phyloP scores from a whole-genome alignment of 2,329 filamentous ascomycete genomes.

The Aureobasidium pullulans region DNA sequence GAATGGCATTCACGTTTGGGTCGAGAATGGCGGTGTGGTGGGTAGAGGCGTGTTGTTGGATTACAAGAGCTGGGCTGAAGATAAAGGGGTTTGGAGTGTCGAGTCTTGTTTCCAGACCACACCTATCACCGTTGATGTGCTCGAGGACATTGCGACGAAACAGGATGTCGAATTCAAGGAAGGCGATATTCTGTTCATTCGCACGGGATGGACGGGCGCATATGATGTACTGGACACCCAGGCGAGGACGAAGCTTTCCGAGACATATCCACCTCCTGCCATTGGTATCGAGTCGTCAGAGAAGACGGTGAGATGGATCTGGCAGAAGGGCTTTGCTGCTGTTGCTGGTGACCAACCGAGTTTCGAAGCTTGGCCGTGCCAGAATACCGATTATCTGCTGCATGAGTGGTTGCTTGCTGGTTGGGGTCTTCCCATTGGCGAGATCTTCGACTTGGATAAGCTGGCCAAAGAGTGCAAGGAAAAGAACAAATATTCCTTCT shows the following conservation, averaged over 20 bases:
- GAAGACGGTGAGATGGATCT: slow-evolving; percentile 36
- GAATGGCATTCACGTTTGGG: slow-evolving; percentile 38
- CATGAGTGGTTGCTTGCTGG: slow-evolving; percentile 19
- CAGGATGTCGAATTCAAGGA: slow-evolving; percentile 19
- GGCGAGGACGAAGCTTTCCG: not conserved
- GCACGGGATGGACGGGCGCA: slow-evolving; percentile 15
- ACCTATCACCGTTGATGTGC: slow-evolving; percentile 44
- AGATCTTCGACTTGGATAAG: slow-evolving; percentile 30
- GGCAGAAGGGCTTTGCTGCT: slow-evolving; percentile 46
- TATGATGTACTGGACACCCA: not conserved
- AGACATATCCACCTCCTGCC: not conserved
- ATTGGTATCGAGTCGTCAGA: slow-evolving; percentile 8
- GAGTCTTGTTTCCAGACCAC: slow-evolving; percentile 43
- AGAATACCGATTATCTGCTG: slow-evolving; percentile 25
- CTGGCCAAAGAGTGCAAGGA: slow-evolving; percentile 25
- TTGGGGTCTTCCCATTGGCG: slow-evolving; percentile 24
- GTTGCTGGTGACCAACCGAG: slow-evolving; percentile 57
- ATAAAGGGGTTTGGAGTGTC: slow-evolving; percentile 38
- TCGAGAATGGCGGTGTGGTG: slow-evolving; percentile 49
- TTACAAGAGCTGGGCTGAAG: slow-evolving; percentile 42
- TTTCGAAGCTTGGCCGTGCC: slow-evolving; percentile 55
- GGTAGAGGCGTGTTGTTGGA: slow-evolving; percentile 50
- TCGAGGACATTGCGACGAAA: slow-evolving; percentile 16
- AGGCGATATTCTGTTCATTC: slow-evolving; percentile 17
- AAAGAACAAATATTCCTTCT: slow-evolving; percentile 24